Base-by-base conservation (phyloP, 192 early-diverging fungal genomes). In the Coemansia sp. region DNA sequence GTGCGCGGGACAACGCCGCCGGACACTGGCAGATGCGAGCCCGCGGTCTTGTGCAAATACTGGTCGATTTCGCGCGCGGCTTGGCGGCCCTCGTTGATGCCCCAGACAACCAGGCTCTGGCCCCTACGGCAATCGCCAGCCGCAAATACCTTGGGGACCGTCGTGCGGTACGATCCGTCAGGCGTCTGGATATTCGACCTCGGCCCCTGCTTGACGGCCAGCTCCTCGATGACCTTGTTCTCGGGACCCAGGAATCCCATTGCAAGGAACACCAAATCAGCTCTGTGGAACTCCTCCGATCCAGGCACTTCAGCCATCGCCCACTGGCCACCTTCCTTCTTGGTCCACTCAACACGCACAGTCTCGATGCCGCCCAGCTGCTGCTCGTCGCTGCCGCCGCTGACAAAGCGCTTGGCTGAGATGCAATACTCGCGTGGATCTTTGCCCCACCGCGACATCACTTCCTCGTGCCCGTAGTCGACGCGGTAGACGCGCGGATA, bases 191-290 rank as follows among this genome's bases (percentile, higher is more conserved):
- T 89, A 80, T 92, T 94, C 19, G 92, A 87, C 9, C 90, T 87
- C 0, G 82, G 80, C 63, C 90, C 89, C 45, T 88, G 87, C 79
- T 87, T 89, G 22, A 96, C 83, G n/a, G 75, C 84, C 9, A 95
- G 87, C 80, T 93, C 88, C 71, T 91, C 85, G 29, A 92, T 73
- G 35, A 97, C 74, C 56, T 84, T 89, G 61, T 91, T 90, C 76
- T 96, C 94, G 43, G 95, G 95, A 4, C 95, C 95, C 59, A 94
- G 67, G 87, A 97, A 97, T 38, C 96, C 96, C 95, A 99, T 96
- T 20, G 95, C 89, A 58, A 99, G 71, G 35, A 99, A 84, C 29
- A 99, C 91, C 58, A 99, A 71, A 80, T 99, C 97, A 14, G 94
- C 94, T 61, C 83, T 75, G 84, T 91, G 91, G 74, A 91, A 87